A percentile compares a stretch with the other conserved stretches of the same genome.
Conservation (phyloP, 345 rosid species). For the Hypericum perforatum region DNA sequence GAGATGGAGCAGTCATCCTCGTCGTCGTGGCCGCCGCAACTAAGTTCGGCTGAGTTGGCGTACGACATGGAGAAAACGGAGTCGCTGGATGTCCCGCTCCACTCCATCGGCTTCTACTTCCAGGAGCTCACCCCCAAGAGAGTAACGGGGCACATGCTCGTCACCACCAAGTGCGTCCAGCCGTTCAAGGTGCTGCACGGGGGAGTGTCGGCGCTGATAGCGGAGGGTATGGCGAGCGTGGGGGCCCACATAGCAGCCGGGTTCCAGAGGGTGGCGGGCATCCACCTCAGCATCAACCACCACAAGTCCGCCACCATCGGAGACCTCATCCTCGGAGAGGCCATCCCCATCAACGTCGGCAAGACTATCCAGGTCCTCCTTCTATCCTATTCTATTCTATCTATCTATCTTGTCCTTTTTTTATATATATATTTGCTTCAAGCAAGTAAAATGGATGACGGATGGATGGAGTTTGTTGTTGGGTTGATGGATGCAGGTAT, state of each 20-base stretch:
- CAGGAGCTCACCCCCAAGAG: constrained; percentile 41
- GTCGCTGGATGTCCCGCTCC: constrained; percentile 34
- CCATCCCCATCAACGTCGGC: constrained; percentile 53
- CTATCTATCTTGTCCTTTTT: too few species aligned
- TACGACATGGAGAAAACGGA: constrained; percentile 18
- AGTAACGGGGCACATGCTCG: constrained; percentile 56
- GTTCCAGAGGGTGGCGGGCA: constrained; percentile 66
- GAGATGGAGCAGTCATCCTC: too few species aligned
- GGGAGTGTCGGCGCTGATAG: constrained; percentile 83
- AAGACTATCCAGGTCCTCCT: constrained; percentile 66
- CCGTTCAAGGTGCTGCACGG: constrained; percentile 95
- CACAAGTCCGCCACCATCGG: constrained; percentile 66
- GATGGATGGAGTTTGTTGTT: too few species aligned
- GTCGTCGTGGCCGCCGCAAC: too few species aligned
- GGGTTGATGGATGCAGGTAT: too few species aligned
- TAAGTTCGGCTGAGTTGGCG: too few species aligned
- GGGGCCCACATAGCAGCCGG: constrained; percentile 90
- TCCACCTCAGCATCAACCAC: constrained; percentile 77
- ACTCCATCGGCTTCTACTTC: constrained; percentile 45
- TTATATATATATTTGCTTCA: too few species aligned
- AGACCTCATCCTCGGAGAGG: constrained; percentile 58
- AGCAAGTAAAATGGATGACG: too few species aligned
- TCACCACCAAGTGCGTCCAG: constrained; percentile 52
- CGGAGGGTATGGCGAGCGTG: constrained; percentile 77
- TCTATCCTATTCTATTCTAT: too few species aligned